Evolutionary conservation across 306 rosid genomes (phyloP).

Genomic region (Prunus mume): DNA sequence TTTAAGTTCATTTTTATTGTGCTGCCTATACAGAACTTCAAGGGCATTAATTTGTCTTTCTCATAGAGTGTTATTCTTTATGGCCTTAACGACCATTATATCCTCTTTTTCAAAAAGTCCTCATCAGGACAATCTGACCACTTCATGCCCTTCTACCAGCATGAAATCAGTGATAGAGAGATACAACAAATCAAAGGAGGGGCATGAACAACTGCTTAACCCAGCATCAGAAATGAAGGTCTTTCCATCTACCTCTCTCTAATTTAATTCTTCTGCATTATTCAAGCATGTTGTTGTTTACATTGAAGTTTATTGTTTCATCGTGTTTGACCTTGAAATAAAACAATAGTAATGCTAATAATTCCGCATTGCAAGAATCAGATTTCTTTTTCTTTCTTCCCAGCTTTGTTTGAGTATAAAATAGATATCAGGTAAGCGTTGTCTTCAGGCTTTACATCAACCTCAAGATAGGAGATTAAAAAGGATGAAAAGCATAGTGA

Average conservation of each 20-base stretch:
- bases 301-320: background rate
- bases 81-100: background rate
- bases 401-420: background rate
- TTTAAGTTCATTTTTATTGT: too few species aligned
- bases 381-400: background rate
- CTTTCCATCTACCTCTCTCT: constrained; percentile 16
- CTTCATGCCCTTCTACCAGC: constrained; percentile 42
- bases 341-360: background rate
- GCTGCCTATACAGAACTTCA: too few species aligned
- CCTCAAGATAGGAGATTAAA: too few species aligned
- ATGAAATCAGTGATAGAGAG: constrained; percentile 57
- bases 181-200: constrained; percentile 55
- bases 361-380: background rate
- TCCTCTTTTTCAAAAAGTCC: background rate
- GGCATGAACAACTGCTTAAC: constrained; percentile 44
- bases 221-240: constrained; percentile 71
- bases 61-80: too few species aligned
- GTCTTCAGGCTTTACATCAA: too few species aligned
- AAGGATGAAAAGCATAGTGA: too few species aligned
- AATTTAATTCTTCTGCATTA: background rate
- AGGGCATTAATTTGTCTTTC: background rate
- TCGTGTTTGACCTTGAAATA: too few species aligned
- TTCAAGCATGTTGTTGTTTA: background rate
- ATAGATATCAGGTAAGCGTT: background rate
- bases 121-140: background rate